A percentile compares a stretch with the other conserved stretches of the same genome.
Evolutionary conservation across 768 basidiomycete species (phyloP).

Genomic region (Leucocoprinus leucothites): DNA sequence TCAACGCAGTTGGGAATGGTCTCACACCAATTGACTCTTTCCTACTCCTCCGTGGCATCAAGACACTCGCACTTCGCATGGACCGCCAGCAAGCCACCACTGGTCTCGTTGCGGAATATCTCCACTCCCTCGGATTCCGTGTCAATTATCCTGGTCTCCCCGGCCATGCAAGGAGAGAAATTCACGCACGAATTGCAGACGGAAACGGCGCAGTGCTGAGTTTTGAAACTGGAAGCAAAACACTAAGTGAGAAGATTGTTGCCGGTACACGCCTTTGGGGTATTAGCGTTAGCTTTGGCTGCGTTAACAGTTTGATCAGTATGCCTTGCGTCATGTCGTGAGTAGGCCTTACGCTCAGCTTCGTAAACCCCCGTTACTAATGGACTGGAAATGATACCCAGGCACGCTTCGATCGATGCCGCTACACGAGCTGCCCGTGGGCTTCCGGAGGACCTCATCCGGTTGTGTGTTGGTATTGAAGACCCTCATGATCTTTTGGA

Average conservation of each 20-base stretch:
- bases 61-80: slow-evolving; percentile 95
- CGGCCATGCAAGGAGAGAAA: slow-evolving; percentile 75
- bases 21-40: slow-evolving; percentile 96
- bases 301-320: slow-evolving; percentile 95
- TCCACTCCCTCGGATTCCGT: slow-evolving; percentile 79
- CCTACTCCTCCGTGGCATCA: slow-evolving; percentile 91
- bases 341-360: slow-evolving; percentile 33
- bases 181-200: slow-evolving; percentile 89
- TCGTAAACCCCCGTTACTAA: slow-evolving; percentile 9
- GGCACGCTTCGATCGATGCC: slow-evolving; percentile 97
- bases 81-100: slow-evolving; percentile 88
- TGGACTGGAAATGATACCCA: slow-evolving; percentile 26
- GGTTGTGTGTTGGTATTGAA: slow-evolving; percentile 97
- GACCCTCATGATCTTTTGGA: slow-evolving; percentile 91
- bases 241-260: slow-evolving; percentile 87
- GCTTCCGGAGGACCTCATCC: slow-evolving; percentile 97
- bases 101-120: slow-evolving; percentile 81
- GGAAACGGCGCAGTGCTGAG: slow-evolving; percentile 93
- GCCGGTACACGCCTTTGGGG: slow-evolving; percentile 94
- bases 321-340: slow-evolving; percentile 99
- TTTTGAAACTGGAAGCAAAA: slow-evolving; percentile 92
- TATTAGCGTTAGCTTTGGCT: slow-evolving; percentile 97
- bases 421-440: slow-evolving; percentile 94
- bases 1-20: slow-evolving; percentile 93
- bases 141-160: slow-evolving; percentile 91